Percentiles rank a stretch among this genome's conserved stretches.
Evolutionary conservation across 306 rosid genomes (phyloP).

Genomic region (Castanea sativa): DNA sequence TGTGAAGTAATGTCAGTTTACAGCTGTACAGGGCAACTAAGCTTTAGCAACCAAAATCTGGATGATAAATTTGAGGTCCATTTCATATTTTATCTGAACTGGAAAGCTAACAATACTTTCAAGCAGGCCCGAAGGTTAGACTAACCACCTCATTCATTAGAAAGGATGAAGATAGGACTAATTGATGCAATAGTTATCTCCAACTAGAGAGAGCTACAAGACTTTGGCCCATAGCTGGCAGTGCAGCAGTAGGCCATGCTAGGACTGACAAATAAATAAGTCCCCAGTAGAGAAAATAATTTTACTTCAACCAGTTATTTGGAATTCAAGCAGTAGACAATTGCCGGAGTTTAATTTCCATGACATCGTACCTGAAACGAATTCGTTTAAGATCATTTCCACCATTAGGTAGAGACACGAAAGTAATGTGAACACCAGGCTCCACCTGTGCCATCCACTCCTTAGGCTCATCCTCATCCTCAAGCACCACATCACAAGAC

Average conservation of each 20-base stretch:
- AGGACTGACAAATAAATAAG: no score
- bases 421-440: conserved; percentile 85
- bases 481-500: conserved; percentile 57
- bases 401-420: conserved; percentile 84
- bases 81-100: neutral
- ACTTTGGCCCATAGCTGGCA: no score
- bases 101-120: neutral
- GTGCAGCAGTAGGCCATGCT: no score
- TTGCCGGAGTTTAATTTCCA: neutral
- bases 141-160: neutral
- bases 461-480: conserved; percentile 61
- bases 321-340: neutral
- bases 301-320: neutral
- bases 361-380: conserved; percentile 65
- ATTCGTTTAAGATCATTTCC: conserved; percentile 87
- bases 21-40: conserved; percentile 17
- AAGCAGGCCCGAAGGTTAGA: neutral
- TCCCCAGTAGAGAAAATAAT: no score
- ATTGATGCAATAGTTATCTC: neutral
- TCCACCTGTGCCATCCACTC: conserved; percentile 99
- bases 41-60: conserved; percentile 20
- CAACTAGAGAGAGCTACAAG: neutral
- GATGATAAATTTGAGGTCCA: conserved; percentile 4
- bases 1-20: conserved; percentile 30
- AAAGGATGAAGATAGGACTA: neutral